Base-by-base conservation (phyloP, 2,329 filamentous ascomycete genomes). In the Scedosporium apiospermum region DNA sequence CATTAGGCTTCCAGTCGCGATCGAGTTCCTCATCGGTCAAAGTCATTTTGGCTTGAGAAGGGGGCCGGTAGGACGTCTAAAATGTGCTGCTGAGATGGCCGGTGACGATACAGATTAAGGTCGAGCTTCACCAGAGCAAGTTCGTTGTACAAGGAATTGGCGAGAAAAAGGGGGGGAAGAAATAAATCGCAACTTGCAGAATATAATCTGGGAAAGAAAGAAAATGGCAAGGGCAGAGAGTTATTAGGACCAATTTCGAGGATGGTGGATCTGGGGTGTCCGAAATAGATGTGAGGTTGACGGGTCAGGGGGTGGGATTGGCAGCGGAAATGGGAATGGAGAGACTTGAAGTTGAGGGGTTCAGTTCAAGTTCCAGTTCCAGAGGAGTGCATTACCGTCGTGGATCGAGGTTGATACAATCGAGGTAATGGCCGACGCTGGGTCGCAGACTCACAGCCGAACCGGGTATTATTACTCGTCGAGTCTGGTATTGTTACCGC, bases 1-100 rank as follows among this genome's bases (percentile, higher is more conserved):
- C 85, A 72, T 80, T 93, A 68, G 90, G 88, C 83, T 91, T 86
- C 89, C 89, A 93, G 77, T 90, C 87, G 71, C 83, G 83, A 72
- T 91, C 86, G 71, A 89, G 82, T 72, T 90, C 88, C 67, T 83
- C 82, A 77, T 90, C 88, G 67, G 64, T 64, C 51, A 60, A 62
- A 57, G 87, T 81, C 69, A 75, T 70, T 65, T 69, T 72, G 68
- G 68, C 18, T 26, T n/a, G 60, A 26, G 49, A 34, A 42, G 55
- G 14, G 57, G 69, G 61, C 38, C 16, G 14, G 18, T n/a, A 42
- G 30, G n/a, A 21, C 44, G 9, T 27, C 34, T 27, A 18, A 12
- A 16, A 14, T 18, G 6, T 53, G 44, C 16, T 23, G n/a, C 2
- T 23, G 44, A 49, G 44, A 23, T 49, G 14, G 44, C 44, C 14